Percentiles rank a stretch among this genome's conserved stretches.
These are phyloP conservation scores for Candida chauliodis DNA, from an alignment of 805 yeast species.

Conservation along the genomic window DNA sequence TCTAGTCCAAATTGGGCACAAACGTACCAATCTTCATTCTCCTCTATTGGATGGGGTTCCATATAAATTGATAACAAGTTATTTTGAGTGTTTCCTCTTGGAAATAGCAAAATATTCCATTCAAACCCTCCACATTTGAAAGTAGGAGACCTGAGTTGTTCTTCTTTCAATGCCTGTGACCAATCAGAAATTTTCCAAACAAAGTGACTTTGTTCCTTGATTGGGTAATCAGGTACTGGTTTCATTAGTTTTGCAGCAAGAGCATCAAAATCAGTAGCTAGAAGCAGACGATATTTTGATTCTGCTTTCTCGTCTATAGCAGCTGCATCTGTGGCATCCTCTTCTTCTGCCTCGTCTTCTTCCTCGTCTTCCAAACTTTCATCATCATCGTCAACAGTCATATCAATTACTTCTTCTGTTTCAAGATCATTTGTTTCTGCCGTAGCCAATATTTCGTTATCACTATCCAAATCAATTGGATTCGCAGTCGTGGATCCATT, in stretches of 20 bases:
- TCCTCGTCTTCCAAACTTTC: slow-evolving; percentile 14
- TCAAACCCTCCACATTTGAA: slow-evolving; percentile 59
- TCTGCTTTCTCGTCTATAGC: slow-evolving; percentile 7
- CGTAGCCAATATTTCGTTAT: slow-evolving; percentile 2
- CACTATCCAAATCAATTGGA: slow-evolving; percentile 7
- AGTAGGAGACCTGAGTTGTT: slow-evolving; percentile 43
- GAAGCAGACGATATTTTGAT: not conserved
- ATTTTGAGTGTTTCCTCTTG: slow-evolving; percentile 63
- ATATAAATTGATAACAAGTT: slow-evolving; percentile 65
- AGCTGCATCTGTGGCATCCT: slow-evolving; percentile 6
- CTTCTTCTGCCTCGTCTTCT: slow-evolving; percentile 7
- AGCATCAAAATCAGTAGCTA: slow-evolving; percentile 29
- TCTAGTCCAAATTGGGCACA: slow-evolving; percentile 89
- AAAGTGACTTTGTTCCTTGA: slow-evolving; percentile 26
- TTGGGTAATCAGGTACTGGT: slow-evolving; percentile 38
- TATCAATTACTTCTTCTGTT: slow-evolving; percentile 9
- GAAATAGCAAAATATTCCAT: slow-evolving; percentile 74
- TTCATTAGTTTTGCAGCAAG: slow-evolving; percentile 32
- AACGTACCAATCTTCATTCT: slow-evolving; percentile 68
- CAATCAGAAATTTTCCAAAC: slow-evolving; percentile 55
- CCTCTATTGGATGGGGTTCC: slow-evolving; percentile 59
- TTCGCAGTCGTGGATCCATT: slow-evolving; percentile 4
- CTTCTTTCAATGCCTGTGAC: slow-evolving; percentile 34
- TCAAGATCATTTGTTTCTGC: not conserved
- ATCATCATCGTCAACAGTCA: slow-evolving; percentile 14